Base-by-base conservation (phyloP, 2,329 filamentous ascomycete genomes). In the Pseudodiploospora longispora region DNA sequence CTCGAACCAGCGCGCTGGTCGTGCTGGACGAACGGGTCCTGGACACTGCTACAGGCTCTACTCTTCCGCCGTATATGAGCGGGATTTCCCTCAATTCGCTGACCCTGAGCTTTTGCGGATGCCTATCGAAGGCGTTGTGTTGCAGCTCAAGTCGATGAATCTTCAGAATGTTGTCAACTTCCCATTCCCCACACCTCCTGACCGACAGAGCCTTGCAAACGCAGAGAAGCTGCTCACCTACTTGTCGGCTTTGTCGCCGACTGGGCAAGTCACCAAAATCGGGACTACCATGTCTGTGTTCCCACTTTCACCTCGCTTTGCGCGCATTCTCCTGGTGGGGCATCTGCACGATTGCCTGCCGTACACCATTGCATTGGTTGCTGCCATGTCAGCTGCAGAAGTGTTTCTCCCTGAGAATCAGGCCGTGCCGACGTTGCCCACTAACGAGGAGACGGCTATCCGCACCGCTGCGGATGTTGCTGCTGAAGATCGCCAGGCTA, bases 41-140 rank as follows among this genome's bases (percentile, higher is more conserved):
- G 93, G 93, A 6, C 94, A 98, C 65, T 97, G 91, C 65, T 98
- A 96, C 68, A 75, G 89, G 45, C 68, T 98, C 4, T 98, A 95
- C 65, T 96, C 90, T 0, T 95, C 89, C 9, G 93, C 93, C 0
- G 85, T 98, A 0, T 98, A 87, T 56, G 93, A 93, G 65, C 77
- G 87, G 46, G 89, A 94, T 53, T 95, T 98, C 53, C 72, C 81
- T 27, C 79, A 91, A 51, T 95, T 94, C 56, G 82, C 87, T 0
- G 82, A 90, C 27, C 91, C 93, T 0, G 93, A 98, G 63, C 83
- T 98, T 34, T 67, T 94, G 39, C 79, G 90, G 27, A 95, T 93
- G 65, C 91, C 93, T 1, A 87, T 97, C 29, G 93, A 98, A 63
- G 87, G 85, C 12, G 80, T 97, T 3, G 90, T 97, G 2, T 71